Conservation (phyloP, 768 basidiomycete genomes). For the Gelatoporia subvermispora region DNA sequence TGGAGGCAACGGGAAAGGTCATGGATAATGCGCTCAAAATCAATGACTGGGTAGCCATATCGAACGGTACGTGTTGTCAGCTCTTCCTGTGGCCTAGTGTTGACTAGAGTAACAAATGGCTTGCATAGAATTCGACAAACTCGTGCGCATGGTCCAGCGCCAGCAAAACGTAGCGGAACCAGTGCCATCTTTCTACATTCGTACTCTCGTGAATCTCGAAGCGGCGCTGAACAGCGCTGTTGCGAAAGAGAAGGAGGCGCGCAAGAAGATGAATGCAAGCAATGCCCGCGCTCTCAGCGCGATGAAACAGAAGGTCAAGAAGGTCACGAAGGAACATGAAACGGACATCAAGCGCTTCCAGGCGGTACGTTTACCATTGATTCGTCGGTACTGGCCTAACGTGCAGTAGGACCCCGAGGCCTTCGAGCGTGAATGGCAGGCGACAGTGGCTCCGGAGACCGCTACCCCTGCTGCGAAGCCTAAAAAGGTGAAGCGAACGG, state of each 20-base stretch:
- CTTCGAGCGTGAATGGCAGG: slow-evolving; percentile 73
- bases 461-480: slow-evolving; percentile 32
- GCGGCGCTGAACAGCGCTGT: slow-evolving; percentile 65
- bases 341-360: slow-evolving; percentile 72
- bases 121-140: slow-evolving; percentile 92
- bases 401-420: slow-evolving; percentile 73
- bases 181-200: slow-evolving; percentile 82
- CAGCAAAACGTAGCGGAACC: slow-evolving; percentile 84
- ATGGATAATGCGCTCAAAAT: slow-evolving; percentile 96
- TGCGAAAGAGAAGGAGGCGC: slow-evolving; percentile 84
- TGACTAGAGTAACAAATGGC: too few species aligned
- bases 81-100: too few species aligned
- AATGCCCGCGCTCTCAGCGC: slow-evolving; percentile 92
- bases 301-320: slow-evolving; percentile 98
- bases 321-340: slow-evolving; percentile 86
- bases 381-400: not conserved
- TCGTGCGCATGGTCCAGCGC: slow-evolving; percentile 82
- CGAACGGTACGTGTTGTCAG: slow-evolving; percentile 57
- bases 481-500: slow-evolving; percentile 33
- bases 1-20: slow-evolving; percentile 84
- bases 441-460: slow-evolving; percentile 42
- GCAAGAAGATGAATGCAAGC: slow-evolving; percentile 94
- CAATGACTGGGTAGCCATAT: slow-evolving; percentile 94
- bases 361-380: slow-evolving; percentile 44
- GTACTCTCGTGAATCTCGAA: slow-evolving; percentile 72